phyloP scores from a whole-genome alignment of 208 protist species.

The Leishmania amazonensis region DNA sequence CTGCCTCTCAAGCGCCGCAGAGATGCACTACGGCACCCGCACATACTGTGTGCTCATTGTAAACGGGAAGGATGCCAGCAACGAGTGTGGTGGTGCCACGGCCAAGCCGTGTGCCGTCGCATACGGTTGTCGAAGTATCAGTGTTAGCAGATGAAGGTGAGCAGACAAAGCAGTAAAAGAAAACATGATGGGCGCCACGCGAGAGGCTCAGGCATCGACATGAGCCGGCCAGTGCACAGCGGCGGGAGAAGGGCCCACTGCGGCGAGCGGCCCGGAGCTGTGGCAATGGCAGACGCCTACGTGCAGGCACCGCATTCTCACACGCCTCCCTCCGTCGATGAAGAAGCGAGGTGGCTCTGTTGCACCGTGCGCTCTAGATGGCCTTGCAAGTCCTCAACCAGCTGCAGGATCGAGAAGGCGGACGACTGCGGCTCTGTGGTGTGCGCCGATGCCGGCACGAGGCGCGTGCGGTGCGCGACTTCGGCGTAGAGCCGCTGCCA shows the following conservation, averaged over 20 bases:
- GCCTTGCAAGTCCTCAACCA: constrained; percentile 29
- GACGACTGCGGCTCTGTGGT: neutral
- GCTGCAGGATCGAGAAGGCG: constrained; percentile 37
- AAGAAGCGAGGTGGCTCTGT: neutral
- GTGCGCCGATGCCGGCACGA: neutral
- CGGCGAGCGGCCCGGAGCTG: neutral
- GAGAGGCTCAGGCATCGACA: neutral
- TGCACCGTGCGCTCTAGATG: constrained; percentile 23
- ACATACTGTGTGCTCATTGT: neutral
- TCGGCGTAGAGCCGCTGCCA: constrained; percentile 10
- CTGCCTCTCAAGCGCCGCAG: neutral
- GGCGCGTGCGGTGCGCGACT: constrained; percentile 16
- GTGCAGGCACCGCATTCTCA: neutral
- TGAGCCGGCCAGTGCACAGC: neutral
- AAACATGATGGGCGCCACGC: neutral
- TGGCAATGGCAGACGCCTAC: neutral
- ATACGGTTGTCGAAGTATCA: neutral
- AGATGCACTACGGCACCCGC: neutral
- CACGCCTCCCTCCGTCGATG: neutral
- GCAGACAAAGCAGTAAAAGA: neutral
- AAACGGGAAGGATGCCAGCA: neutral
- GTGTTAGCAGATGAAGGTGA: neutral
- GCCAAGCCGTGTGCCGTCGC: neutral
- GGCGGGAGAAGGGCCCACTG: neutral
- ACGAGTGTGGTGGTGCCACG: neutral